Conservation (phyloP, 129 eudicot species). For the Arctium lappa region DNA sequence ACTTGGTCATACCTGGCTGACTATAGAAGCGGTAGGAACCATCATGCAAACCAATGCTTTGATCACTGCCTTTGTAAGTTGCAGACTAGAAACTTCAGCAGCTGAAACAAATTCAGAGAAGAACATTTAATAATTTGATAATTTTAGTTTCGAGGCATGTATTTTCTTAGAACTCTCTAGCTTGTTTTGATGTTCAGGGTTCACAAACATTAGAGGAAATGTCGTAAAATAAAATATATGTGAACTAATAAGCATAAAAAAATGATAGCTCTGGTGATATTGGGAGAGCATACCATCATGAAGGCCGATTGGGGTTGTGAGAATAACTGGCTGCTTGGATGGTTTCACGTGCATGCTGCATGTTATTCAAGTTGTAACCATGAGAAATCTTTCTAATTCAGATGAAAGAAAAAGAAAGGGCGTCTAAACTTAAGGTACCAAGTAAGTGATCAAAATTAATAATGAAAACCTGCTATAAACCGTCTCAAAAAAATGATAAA, state of each 20-base stretch:
- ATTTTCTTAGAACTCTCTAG: neutral
- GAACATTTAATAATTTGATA: neutral
- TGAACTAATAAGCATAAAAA: too few species aligned
- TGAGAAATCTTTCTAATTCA: neutral
- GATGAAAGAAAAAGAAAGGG: too few species aligned
- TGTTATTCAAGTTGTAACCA: neutral
- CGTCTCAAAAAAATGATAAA: neutral
- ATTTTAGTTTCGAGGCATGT: neutral
- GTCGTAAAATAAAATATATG: too few species aligned
- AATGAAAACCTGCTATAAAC: neutral
- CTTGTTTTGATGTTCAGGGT: neutral
- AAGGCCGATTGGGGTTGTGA: neutral
- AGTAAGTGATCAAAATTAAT: neutral
- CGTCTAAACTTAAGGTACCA: neutral
- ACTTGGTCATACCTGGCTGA: slow-evolving; percentile 51
- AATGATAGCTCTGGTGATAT: too few species aligned
- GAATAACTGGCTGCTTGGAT: neutral
- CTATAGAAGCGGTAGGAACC: slow-evolving; percentile 73
- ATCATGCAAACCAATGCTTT: slow-evolving; percentile 62
- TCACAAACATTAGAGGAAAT: neutral
- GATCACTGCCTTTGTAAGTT: neutral
- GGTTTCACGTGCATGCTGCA: neutral
- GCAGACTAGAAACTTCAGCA: slow-evolving; percentile 38
- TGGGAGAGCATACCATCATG: neutral
- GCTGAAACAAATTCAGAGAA: slow-evolving; percentile 30